Evolutionary conservation across 352 stramenopile genomes (phyloP).

Genomic region (Globisporangium solare): DNA sequence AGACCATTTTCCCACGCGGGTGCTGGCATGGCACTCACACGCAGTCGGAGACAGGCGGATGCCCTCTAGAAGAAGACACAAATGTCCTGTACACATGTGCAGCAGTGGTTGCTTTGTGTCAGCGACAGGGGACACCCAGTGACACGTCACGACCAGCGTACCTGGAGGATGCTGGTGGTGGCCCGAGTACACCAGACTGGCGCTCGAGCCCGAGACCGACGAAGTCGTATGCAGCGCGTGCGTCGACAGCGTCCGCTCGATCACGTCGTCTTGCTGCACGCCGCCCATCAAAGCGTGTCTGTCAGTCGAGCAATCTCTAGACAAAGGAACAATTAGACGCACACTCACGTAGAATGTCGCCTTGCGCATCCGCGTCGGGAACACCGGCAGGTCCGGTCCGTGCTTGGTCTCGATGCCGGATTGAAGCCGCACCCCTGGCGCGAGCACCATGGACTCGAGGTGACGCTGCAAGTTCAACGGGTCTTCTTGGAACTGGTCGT

Average conservation of each 20-base stretch:
- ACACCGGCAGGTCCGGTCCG: slow-evolving; percentile 22
- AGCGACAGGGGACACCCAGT: no score
- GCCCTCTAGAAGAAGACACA: no score
- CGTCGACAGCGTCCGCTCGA: slow-evolving; percentile 5
- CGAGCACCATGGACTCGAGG: slow-evolving; percentile 17
- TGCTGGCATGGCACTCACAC: no score
- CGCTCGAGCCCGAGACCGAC: slow-evolving; percentile 3
- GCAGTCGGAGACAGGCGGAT: no score
- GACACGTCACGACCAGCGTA: not conserved
- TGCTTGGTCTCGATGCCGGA: slow-evolving; percentile 14
- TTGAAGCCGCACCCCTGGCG: slow-evolving; percentile 28
- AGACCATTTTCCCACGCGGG: no score
- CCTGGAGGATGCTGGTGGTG: slow-evolving; percentile 2
- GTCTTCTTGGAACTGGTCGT: not conserved
- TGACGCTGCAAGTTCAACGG: not conserved
- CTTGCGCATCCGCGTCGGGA: slow-evolving; percentile 25
- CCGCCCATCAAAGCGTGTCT: not conserved
- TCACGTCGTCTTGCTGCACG: slow-evolving; percentile 11
- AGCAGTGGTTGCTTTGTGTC: no score
- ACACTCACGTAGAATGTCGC: slow-evolving; percentile 26
- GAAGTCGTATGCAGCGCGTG: slow-evolving; percentile 9
- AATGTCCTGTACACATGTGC: no score
- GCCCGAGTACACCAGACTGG: not conserved
- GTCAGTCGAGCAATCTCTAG: not conserved
- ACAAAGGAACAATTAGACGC: not conserved